Base-by-base conservation (phyloP, 2,329 filamentous ascomycete species). In the Nemania sp. region DNA sequence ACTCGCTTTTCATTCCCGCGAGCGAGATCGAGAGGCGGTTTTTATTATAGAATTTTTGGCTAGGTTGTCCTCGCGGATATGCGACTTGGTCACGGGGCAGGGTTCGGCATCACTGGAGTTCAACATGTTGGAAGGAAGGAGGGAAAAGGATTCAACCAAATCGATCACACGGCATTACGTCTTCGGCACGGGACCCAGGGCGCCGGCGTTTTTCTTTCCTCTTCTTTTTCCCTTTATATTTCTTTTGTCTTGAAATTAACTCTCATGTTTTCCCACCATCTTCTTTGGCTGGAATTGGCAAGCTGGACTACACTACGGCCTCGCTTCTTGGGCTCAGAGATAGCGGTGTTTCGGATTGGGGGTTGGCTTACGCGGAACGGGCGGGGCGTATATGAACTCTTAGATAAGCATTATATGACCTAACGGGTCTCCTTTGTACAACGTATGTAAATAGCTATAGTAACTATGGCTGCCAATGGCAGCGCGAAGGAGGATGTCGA, bases 51-150 rank as follows among this genome's bases (percentile, higher is more conserved):
- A 48, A 54, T 48, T 46, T 32, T 54, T 47, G 62, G 46, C 57
- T 32, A 54, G 53, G 60, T 55, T 39, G 48, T 64, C 47, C 62
- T 65, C 62, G 29, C 62, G 62, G 54, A 60, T 49, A 54, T 15
- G n/a, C 50, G 25, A 59, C 52, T n/a, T 42, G 37, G 52, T 45
- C 56, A 59, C 35, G n/a, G 29, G 50, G 45, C n/a, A 29, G 25
- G 34, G 46, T 59, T 61, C 54, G 9, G 59, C 45, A 59, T 59
- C 21, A 47, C 32, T 37, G 55, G 60, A 51, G 56, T 61, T 59
- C 5, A 46, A 48, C 48, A 17, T 12, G 29, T 43, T 49, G 40
- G 35, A 12, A 39, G 4, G 12, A 13, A 39, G 35, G 4, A 39
- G 4, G 12, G 4, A 39, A 11, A 13, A n/a, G 15, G 4, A n/a